Conservation (phyloP, 2,329 filamentous ascomycete species). For the Sarocladiaceae sp. region DNA sequence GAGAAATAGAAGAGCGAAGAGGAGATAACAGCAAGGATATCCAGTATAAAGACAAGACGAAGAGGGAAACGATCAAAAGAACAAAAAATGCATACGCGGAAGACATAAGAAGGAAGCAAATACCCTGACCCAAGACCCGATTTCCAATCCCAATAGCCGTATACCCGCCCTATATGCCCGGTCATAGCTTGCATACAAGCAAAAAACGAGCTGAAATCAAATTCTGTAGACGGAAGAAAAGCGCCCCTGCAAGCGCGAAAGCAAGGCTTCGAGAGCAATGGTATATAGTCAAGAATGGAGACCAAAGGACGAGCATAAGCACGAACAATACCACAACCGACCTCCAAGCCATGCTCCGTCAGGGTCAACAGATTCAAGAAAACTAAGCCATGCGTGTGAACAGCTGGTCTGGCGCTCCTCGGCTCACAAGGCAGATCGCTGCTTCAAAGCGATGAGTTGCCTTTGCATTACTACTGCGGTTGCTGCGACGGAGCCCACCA, state of each 20-base stretch:
- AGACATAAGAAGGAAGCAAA: not conserved
- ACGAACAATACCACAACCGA: constrained; percentile 3
- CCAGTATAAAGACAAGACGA: not conserved
- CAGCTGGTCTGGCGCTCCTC: no score
- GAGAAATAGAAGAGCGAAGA: not conserved
- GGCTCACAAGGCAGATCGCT: not conserved
- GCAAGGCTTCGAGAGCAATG: not conserved
- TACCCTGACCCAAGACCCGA: constrained; percentile 9
- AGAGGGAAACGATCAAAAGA: not conserved
- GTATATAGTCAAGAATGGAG: not conserved
- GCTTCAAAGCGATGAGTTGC: not conserved
- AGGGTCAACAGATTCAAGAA: no score
- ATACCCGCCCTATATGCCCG: constrained; percentile 7
- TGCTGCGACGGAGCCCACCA: constrained; percentile 53
- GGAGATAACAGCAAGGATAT: constrained; percentile 1
- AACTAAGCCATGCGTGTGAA: no score
- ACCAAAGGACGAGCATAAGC: not conserved
- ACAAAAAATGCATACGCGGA: not conserved
- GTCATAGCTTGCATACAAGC: not conserved
- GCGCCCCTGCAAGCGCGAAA: not conserved
- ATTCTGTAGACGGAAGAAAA: not conserved
- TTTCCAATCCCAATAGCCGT: constrained; percentile 5
- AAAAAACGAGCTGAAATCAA: constrained; percentile 5
- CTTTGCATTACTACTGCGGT: constrained; percentile 24
- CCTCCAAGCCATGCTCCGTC: no score